Percentiles rank a stretch among this genome's conserved stretches.
Conservation (phyloP, 2,329 filamentous ascomycete species). For the Colletotrichum tofieldiae region DNA sequence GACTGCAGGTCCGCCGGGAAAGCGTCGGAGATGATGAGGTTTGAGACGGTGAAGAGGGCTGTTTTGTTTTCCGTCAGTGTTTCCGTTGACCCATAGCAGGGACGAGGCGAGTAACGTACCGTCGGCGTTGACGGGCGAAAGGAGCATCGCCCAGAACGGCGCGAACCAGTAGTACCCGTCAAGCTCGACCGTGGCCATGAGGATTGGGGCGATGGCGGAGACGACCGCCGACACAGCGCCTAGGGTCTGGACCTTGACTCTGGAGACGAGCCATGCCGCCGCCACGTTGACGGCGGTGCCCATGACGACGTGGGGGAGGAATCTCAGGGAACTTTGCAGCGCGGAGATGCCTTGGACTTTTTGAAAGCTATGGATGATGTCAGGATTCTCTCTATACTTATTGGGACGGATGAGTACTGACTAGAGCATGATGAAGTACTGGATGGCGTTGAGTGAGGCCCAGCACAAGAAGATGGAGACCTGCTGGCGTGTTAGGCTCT, state of each 20-base stretch:
- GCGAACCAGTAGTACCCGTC: slow-evolving; percentile 66
- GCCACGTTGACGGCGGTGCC: slow-evolving; percentile 59
- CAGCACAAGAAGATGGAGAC: slow-evolving; percentile 63
- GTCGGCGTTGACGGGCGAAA: slow-evolving; percentile 62
- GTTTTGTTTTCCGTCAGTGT: background rate
- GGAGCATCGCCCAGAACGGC: slow-evolving; percentile 60
- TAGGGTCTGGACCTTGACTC: slow-evolving; percentile 56
- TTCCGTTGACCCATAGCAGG: too few relatives aligned
- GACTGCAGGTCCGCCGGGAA: slow-evolving; percentile 70
- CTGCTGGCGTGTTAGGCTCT: slow-evolving; percentile 4
- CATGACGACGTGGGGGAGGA: slow-evolving; percentile 63
- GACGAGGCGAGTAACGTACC: slow-evolving; percentile 47
- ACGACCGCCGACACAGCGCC: slow-evolving; percentile 59
- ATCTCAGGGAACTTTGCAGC: slow-evolving; percentile 62
- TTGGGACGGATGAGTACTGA: slow-evolving; percentile 47
- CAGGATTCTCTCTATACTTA: slow-evolving; percentile 10
- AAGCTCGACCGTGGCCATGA: slow-evolving; percentile 69
- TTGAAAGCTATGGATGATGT: slow-evolving; percentile 59
- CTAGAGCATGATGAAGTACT: slow-evolving; percentile 65
- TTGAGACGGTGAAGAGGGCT: slow-evolving; percentile 70
- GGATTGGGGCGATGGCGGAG: slow-evolving; percentile 62
- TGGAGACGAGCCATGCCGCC: slow-evolving; percentile 59
- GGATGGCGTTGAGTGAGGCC: slow-evolving; percentile 63
- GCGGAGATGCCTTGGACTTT: slow-evolving; percentile 62
- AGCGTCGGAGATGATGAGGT: slow-evolving; percentile 68